Conservation (phyloP, 345 rosid genomes). For the Mercurialis annua region DNA sequence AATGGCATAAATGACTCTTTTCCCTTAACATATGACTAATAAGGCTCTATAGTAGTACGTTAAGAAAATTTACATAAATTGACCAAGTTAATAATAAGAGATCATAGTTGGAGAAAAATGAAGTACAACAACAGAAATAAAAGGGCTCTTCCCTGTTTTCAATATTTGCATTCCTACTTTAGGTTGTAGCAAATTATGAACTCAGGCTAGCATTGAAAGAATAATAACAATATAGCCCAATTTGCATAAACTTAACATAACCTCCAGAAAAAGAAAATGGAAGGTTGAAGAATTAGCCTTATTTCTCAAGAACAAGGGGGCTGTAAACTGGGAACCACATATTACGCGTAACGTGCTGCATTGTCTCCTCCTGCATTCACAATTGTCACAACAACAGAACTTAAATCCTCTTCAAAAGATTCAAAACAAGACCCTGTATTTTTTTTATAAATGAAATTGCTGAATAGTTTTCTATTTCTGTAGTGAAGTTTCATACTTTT, state of each 20-base stretch:
- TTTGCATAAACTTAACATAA: conserved; percentile 4
- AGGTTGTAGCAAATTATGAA: conserved; percentile 7
- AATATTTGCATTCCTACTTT: conserved; percentile 5
- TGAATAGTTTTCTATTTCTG: not conserved
- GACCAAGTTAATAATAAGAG: not conserved
- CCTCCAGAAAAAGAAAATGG: not conserved
- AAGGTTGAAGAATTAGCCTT: conserved; percentile 7
- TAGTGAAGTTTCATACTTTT: conserved; percentile 43
- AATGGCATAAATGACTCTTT: no score
- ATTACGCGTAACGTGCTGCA: conserved; percentile 49
- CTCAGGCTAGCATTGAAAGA: not conserved
- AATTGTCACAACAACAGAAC: not conserved
- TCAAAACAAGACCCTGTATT: no score
- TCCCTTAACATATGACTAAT: no score
- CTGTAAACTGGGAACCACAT: conserved; percentile 96
- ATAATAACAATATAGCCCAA: not conserved
- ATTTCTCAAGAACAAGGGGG: conserved; percentile 94
- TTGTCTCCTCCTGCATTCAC: conserved; percentile 74
- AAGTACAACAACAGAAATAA: not conserved
- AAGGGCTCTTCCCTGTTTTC: not conserved
- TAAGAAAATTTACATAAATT: not conserved
- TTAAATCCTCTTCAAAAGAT: not conserved
- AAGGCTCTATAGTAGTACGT: not conserved
- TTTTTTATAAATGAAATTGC: not conserved
- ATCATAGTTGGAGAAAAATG: not conserved